Base-by-base conservation (phyloP, 2,329 filamentous ascomycete genomes). In the Alternaria sp. region DNA sequence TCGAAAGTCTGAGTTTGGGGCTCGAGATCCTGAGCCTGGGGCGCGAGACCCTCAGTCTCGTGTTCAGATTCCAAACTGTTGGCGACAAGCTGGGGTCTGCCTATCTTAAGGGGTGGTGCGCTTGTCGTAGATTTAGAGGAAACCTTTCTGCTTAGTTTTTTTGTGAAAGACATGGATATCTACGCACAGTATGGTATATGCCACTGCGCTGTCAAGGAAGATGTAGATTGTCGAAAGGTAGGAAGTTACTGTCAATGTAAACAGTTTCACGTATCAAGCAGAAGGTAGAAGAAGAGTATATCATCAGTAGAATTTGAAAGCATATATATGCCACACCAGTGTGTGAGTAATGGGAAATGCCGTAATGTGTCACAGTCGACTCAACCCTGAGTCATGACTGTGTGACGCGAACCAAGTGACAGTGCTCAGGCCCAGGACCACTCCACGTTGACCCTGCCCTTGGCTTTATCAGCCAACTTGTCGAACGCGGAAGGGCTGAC, bases 351-450 rank as follows among this genome's bases (percentile, higher is more conserved):
- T 21, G 54, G 15, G 7, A 12, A 17, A 52, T 21, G 32, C n/a
- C 46, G 28, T 13, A 19, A 45, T 32, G 56, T 52, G 47, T 54
- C 56, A 59, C 32, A 26, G 23, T 32, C 36, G 32, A 59, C 46
- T 45, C 46, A 59, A 57, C 15, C 28, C 23, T 51, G 45, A 59
- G 47, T 59, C 25, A 59, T 32, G 32, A 59, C 36, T 30, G 25
- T 52, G 36, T 52, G 17, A 25, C 10, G 23, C 8, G 32, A 32
- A 25, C 43, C 7, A 30, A 65, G 45, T 56, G 17, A 50, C 61
- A 7, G 46, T 59, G 57, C 62, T 74, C 65, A 77, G 13, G 86
- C 67, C 85, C 85, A 87, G 54, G 82, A 80, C 85, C 85, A 87
- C 43, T 83, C 78, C 45, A 86, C 80, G 4, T 65, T 64, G 6